phyloP scores from a whole-genome alignment of 768 basidiomycete genomes.

The Agaricus bisporus region DNA sequence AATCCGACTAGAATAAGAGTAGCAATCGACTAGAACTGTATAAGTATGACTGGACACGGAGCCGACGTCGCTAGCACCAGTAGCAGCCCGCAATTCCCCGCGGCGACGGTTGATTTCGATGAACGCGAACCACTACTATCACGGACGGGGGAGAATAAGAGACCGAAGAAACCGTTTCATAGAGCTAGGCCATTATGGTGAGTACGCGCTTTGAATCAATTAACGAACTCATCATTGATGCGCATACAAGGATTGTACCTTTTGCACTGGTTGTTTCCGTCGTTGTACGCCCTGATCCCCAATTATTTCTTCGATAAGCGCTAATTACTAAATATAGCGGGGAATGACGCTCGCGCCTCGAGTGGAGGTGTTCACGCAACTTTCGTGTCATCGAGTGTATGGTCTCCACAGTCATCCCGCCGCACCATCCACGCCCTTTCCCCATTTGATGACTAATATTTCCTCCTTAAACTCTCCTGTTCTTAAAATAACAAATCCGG shows the following conservation, averaged over 20 bases:
- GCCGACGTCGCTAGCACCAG: background rate
- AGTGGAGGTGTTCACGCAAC: constrained; percentile 74
- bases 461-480: constrained; percentile 11
- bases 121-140: background rate
- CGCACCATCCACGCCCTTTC: background rate
- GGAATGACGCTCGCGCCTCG: constrained; percentile 81
- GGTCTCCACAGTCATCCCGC: constrained; percentile 14
- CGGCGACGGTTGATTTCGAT: background rate
- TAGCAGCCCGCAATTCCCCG: background rate
- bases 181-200: constrained; percentile 47
- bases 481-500: constrained; percentile 20
- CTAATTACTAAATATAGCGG: constrained; percentile 39
- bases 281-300: constrained; percentile 40
- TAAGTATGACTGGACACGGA: background rate
- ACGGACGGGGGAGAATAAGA: background rate
- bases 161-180: constrained; percentile 42
- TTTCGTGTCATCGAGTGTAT: constrained; percentile 59
- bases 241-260: constrained; percentile 59
- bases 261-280: constrained; percentile 64
- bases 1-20: no score
- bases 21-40: background rate
- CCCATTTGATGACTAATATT: background rate
- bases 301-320: background rate
- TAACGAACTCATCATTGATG: background rate
- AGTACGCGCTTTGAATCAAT: constrained; percentile 10